Percentiles rank a stretch among this genome's conserved stretches.
These are phyloP conservation scores for Aspergillus jensenii DNA, from an alignment of 2,329 filamentous ascomycete genomes.

Conservation along the genomic window DNA sequence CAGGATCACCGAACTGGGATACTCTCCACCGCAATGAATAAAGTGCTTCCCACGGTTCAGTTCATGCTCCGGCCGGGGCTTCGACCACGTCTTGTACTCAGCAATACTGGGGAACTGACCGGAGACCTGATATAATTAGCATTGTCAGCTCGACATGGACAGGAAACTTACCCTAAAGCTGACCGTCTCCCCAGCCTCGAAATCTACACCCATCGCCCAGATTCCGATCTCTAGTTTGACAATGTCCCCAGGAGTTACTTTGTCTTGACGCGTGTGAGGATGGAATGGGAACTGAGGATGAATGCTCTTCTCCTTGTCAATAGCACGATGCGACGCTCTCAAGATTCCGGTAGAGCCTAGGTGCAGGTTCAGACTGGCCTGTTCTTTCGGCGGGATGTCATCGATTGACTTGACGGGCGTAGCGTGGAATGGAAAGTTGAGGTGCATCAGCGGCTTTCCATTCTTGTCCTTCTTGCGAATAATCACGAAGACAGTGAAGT, in stretches of 20 bases:
- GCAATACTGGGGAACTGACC: conserved; percentile 41
- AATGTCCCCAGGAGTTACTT: conserved; percentile 42
- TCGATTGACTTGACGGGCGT: conserved; percentile 31
- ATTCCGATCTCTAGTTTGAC: conserved; percentile 51
- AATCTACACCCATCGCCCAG: conserved; percentile 49
- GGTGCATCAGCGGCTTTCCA: conserved; percentile 43
- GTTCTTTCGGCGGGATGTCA: conserved; percentile 34
- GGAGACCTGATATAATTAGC: conserved; percentile 18
- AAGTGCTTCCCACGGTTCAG: conserved; percentile 41
- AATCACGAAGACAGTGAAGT: conserved; percentile 47
- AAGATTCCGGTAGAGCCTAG: conserved; percentile 46
- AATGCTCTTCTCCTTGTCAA: conserved; percentile 34
- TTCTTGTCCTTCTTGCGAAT: conserved; percentile 46
- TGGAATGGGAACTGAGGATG: conserved; percentile 37
- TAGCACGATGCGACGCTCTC: conserved; percentile 45
- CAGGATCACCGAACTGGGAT: conserved; percentile 40
- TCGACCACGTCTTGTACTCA: conserved; percentile 41
- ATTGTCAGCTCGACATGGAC: fast-evolving
- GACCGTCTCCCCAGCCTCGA: conserved; percentile 42
- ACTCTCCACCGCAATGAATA: conserved; percentile 40
- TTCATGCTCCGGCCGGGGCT: conserved; percentile 42
- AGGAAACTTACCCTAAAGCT: conserved; percentile 20
- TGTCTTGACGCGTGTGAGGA: conserved; percentile 42
- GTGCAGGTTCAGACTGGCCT: conserved; percentile 43
- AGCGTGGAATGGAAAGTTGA: conserved; percentile 45